Evolutionary conservation across 164 flowering plant species (phyloP).

Genomic region (Dillenia turbinata): DNA sequence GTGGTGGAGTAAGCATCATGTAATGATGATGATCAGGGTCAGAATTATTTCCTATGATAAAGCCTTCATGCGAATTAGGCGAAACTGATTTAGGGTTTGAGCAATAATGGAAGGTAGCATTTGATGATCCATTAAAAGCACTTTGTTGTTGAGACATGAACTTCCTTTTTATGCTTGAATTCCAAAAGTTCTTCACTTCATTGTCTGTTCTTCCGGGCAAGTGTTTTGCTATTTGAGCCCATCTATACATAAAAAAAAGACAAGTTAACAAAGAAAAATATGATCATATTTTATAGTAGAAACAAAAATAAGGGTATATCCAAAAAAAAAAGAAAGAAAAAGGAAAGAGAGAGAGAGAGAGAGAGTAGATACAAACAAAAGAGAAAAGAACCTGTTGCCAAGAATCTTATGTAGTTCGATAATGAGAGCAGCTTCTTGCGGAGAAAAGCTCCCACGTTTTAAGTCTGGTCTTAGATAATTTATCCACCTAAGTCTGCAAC

Average conservation of each 20-base stretch:
- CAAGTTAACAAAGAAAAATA: background rate
- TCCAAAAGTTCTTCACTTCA: constrained; percentile 95
- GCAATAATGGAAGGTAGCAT: constrained; percentile 8
- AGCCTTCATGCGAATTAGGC: constrained; percentile 8
- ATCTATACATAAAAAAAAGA: constrained; percentile 29
- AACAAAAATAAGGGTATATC: background rate
- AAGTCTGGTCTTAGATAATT: constrained; percentile 85
- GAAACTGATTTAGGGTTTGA: constrained; percentile 11
- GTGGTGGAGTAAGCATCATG: too few relatives aligned
- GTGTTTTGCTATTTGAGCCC: constrained; percentile 92
- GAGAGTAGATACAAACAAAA: background rate
- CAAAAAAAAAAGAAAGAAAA: background rate
- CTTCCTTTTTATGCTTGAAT: constrained; percentile 85
- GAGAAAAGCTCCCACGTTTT: constrained; percentile 80
- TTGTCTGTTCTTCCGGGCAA: constrained; percentile 94
- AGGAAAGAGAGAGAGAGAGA: background rate
- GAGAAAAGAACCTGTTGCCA: constrained; percentile 66
- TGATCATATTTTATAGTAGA: background rate
- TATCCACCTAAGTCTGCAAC: constrained; percentile 89
- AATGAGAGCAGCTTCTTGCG: constrained; percentile 75
- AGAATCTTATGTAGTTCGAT: constrained; percentile 76
- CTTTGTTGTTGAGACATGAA: constrained; percentile 31
- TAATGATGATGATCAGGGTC: constrained; percentile 25
- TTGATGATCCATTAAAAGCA: constrained; percentile 3
- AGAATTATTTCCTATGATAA: constrained; percentile 12